Conservation (phyloP, 2,329 filamentous ascomycete species). For the Fusarium sp. region DNA sequence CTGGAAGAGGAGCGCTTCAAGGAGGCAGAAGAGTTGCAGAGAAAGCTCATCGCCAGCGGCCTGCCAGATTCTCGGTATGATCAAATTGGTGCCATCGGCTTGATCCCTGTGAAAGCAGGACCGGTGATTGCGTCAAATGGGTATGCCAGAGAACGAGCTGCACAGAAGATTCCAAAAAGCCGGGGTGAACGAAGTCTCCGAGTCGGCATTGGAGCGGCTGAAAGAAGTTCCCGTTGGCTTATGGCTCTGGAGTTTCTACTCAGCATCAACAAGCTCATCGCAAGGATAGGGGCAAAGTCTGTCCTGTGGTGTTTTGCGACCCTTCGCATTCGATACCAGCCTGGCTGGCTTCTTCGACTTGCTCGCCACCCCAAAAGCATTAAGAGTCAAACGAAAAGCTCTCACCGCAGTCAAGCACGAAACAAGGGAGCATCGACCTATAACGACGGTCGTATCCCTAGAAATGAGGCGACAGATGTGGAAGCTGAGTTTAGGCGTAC, state of each 20-base stretch:
- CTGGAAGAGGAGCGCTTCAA: conserved; percentile 86
- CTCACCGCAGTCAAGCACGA: conserved; percentile 24
- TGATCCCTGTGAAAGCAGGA: conserved; percentile 65
- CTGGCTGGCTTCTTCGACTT: conserved; percentile 68
- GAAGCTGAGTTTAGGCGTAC: conserved; percentile 81
- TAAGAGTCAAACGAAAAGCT: conserved; percentile 31
- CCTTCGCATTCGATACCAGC: conserved; percentile 54
- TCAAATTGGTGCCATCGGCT: conserved; percentile 64
- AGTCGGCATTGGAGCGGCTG: conserved; percentile 82
- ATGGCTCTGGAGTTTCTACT: conserved; percentile 81
- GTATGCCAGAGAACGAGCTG: conserved; percentile 77
- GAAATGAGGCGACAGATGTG: conserved; percentile 78
- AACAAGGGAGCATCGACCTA: conserved; percentile 11
- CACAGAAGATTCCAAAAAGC: conserved; percentile 66
- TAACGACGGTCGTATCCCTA: conserved; percentile 65
- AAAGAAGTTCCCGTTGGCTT: conserved; percentile 82
- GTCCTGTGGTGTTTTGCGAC: conserved; percentile 68
- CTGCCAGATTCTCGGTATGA: conserved; percentile 63
- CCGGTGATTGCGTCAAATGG: conserved; percentile 63
- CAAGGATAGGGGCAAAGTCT: conserved; percentile 48
- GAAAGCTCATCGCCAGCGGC: conserved; percentile 62
- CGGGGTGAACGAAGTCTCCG: conserved; percentile 60
- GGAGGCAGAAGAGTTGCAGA: conserved; percentile 75
- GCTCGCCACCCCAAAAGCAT: conserved; percentile 56
- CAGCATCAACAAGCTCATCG: conserved; percentile 69